Evolutionary conservation across 1,284 basidiomycete species (phyloP), one percentile per base, ranked within the genome.

Genomic region (Pholiota adiposa): DNA sequence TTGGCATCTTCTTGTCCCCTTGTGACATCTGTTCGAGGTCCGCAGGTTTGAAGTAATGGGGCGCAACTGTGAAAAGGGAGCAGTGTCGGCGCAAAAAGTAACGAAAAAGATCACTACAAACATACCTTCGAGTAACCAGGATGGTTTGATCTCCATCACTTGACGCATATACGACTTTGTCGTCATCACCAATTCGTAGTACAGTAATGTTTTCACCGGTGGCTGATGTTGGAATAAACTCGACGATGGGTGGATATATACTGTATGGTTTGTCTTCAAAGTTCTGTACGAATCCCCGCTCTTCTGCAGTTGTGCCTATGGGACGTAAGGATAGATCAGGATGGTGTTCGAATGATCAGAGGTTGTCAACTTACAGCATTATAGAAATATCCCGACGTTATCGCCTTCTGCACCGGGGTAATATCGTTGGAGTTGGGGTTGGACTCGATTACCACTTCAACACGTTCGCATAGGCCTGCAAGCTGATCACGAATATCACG

Each of bases 401-500:
- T 81, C 0, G 96, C 93, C 76, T 98, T 97, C 74, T 99, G 97
- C 23, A 99, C 84, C 0, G 96, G 91, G 0, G 89, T 88, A 63
- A 97, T 91, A 71, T 99, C 96, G 69, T 92, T 93, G 51, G 90
- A 83, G 76, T 98, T 97, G 49, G 93, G 90, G 71, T 93, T 96
- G 54, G 86, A 84, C 70, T 91, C 79, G 55, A 98, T 88, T 19
- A 97, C 87, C 46, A 99, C 89, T 72, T 99, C 97, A 44, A 98
- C 97, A 29, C 97, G 90, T 74, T 99, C 97, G 75, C 97, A 99
- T 31, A 99, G 79, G 4, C 89, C 89, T 0, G 96, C 95, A 14
- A 99, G 83, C 76, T 99, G 97, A 75, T 99, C 97, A 27, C 91
- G 85, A 66, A 99, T 97, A 75, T 99, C 97, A 49, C 97, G 88